Percentiles rank a stretch among this genome's conserved stretches.
Conservation (phyloP, 2,329 filamentous ascomycete genomes). For the Pseudofabraea citricarpa region DNA sequence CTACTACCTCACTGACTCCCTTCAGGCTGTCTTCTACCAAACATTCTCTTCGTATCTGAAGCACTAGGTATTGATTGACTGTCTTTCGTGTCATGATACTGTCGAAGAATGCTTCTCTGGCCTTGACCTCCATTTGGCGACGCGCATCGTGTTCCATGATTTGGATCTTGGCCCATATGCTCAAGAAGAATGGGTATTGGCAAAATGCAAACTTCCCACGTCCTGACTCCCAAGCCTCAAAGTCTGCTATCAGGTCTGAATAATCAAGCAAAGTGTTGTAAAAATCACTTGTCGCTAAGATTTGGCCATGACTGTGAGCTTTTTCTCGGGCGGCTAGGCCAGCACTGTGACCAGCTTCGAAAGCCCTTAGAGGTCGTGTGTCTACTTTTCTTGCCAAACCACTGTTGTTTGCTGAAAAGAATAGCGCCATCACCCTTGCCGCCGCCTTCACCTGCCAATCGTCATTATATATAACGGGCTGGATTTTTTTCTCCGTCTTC, state of each 20-base stretch:
- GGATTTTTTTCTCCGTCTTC: slow-evolving; percentile 49
- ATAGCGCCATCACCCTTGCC: slow-evolving; percentile 70
- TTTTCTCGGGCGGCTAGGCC: slow-evolving; percentile 34
- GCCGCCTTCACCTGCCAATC: slow-evolving; percentile 89
- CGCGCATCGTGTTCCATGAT: slow-evolving; percentile 85
- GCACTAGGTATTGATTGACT: slow-evolving; percentile 71
- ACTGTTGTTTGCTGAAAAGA: slow-evolving; percentile 77
- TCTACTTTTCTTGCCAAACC: slow-evolving; percentile 34
- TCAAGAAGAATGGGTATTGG: slow-evolving; percentile 87
- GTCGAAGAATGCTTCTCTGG: slow-evolving; percentile 85
- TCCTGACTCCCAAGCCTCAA: slow-evolving; percentile 79
- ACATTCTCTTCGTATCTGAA: slow-evolving; percentile 78
- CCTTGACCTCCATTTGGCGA: slow-evolving; percentile 84
- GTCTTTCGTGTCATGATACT: slow-evolving; percentile 73
- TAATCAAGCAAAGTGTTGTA: slow-evolving; percentile 86
- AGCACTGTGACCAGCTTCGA: slow-evolving; percentile 31
- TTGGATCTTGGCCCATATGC: slow-evolving; percentile 87
- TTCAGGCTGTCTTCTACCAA: slow-evolving; percentile 84
- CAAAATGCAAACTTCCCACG: slow-evolving; percentile 78
- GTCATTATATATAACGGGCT: slow-evolving; percentile 63
- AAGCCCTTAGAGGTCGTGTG: slow-evolving; percentile 26
- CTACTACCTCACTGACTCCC: slow-evolving; percentile 79
- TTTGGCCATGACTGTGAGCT: slow-evolving; percentile 52
- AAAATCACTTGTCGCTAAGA: slow-evolving; percentile 77
- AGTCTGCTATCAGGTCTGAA: slow-evolving; percentile 79